Evolutionary conservation across 805 yeast species (phyloP), one percentile per base, ranked within the genome.

Genomic region (Nematodospora valgi): DNA sequence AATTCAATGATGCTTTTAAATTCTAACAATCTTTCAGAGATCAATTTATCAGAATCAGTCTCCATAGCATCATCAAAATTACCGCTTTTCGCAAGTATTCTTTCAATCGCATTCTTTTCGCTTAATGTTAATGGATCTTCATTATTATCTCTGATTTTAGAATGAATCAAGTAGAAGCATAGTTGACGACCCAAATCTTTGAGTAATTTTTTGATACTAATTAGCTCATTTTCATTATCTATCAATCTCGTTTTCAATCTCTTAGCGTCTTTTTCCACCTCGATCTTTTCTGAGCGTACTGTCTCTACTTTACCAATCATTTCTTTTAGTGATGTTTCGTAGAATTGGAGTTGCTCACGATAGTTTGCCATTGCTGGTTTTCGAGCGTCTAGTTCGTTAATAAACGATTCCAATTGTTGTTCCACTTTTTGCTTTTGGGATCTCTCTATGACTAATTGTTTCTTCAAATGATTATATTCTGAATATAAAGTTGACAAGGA

Each of bases 101-200:
- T 72, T 15, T 75, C 76, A 17, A 88, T 69, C 17, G 80, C 79
- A n/a, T 65, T 66, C 44, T 73, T 71, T 49, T 91, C 96, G 10
- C 74, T 74, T 0, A 68, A 56, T 4, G 83, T 72, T 23, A 91
- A 60, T 6, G 91, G 85, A 25, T 64, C 66, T 23, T 76, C 76
- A n/a, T 74, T 64, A 33, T 69, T 70, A 9, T 71, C 74, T 30
- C 78, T 70, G 2, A 82, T 62, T 19, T 78, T 68, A 2, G 85
- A 67, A 50, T 84, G 86, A 11, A 82, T 72, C 24, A 91, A 66
- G 23, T 88, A 68, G 32, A 70, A 72, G 46, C 85, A 86, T n/a
- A 93, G 73, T 54, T 91, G 98, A 27, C 80, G 77, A 5, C 94
- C 85, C 25, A 91, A 62, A 50, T 91, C 97, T 19, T 70, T 61